Evolutionary conservation across 2,329 filamentous ascomycete genomes (phyloP).

Genomic region (Microascus cirrosus): DNA sequence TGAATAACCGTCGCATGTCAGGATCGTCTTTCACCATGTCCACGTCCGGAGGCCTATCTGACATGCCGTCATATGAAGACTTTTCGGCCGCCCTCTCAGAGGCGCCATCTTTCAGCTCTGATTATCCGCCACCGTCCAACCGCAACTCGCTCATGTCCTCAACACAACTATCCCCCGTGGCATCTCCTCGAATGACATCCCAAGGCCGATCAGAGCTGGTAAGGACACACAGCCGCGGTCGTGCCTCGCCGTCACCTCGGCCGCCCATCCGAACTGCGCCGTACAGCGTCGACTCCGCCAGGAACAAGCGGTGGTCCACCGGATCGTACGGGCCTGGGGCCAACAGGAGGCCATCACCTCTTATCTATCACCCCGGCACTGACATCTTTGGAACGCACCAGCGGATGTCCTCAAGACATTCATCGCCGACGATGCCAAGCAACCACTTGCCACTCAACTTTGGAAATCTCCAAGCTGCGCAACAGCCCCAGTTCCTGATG

Average conservation of each 20-base stretch:
- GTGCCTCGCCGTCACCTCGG: conserved; percentile 61
- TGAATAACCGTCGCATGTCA: conserved; percentile 45
- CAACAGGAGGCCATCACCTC: conserved; percentile 45
- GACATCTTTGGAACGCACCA: conserved; percentile 47
- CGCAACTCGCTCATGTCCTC: conserved; percentile 60
- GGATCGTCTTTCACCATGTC: conserved; percentile 67
- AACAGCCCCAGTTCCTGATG: conserved; percentile 45
- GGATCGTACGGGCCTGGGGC: conserved; percentile 54
- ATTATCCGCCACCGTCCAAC: conserved; percentile 57
- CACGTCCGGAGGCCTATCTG: conserved; percentile 51
- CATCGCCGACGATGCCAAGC: conserved; percentile 34
- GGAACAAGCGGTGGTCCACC: conserved; percentile 69
- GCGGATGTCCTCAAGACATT: conserved; percentile 42
- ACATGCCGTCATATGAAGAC: conserved; percentile 62
- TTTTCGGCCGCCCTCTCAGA: conserved; percentile 56
- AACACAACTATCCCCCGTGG: conserved; percentile 60
- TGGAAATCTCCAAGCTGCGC: conserved; percentile 41
- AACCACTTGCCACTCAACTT: conserved; percentile 40
- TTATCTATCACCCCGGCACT: conserved; percentile 49
- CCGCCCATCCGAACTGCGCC: conserved; percentile 58
- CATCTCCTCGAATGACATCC: conserved; percentile 56
- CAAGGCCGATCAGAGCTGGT: conserved; percentile 51
- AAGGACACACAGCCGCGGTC: conserved; percentile 54
- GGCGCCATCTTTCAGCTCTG: conserved; percentile 53
- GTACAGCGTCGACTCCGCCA: conserved; percentile 55